Evolutionary conservation across 257 asterid species (phyloP).

Genomic region (Scutellaria minor): DNA sequence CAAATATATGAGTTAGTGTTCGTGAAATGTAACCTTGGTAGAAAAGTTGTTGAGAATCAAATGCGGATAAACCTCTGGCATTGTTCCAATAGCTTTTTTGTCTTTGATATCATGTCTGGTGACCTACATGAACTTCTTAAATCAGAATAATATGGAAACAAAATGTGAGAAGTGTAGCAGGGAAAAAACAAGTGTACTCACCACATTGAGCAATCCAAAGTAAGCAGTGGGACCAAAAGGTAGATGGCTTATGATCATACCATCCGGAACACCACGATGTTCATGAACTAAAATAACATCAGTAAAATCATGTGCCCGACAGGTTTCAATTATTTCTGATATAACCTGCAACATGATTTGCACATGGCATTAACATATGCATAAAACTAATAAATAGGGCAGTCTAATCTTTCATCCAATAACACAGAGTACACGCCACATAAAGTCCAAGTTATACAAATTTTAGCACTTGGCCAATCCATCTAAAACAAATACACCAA

Average conservation of each 20-base stretch:
- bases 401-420: background rate
- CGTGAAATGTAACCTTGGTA: conserved; percentile 53
- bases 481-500: background rate
- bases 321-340: conserved; percentile 88
- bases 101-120: conserved; percentile 95
- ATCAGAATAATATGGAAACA: conserved; percentile 25
- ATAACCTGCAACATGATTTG: conserved; percentile 58
- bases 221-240: conserved; percentile 97
- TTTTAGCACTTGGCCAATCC: background rate
- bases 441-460: background rate
- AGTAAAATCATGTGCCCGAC: conserved; percentile 85
- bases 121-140: conserved; percentile 56
- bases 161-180: background rate
- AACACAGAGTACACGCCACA: background rate
- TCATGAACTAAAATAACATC: conserved; percentile 93
- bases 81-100: conserved; percentile 78
- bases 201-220: conserved; percentile 96
- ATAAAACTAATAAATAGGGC: conserved; percentile 1
- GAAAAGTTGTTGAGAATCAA: conserved; percentile 77
- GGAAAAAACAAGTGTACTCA: conserved; percentile 43
- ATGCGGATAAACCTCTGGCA: conserved; percentile 95
- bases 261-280: conserved; percentile 97
- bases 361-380: conserved; percentile 4
- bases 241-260: conserved; percentile 82
- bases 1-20: conserved; percentile 1